A percentile compares a stretch with the other conserved stretches of the same genome.
Evolutionary conservation across 106 monocot species (phyloP).

Genomic region (Apostasia ramifera): DNA sequence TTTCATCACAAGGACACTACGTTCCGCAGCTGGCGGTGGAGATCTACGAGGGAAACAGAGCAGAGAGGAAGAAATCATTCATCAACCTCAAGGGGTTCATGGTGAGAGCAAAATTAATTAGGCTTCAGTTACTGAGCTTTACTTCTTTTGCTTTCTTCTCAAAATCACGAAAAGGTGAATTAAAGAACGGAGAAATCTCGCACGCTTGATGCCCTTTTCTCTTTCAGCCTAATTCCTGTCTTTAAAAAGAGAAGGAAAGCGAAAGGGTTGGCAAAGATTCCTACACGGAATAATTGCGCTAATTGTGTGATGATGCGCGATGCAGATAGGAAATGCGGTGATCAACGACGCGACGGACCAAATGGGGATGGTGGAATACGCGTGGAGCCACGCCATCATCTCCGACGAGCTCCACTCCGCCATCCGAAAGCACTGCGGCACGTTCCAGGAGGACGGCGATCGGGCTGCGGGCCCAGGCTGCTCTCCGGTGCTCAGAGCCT

Average conservation of each 20-base stretch:
- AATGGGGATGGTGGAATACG: constrained; percentile 86
- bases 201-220: too few relatives aligned
- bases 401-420: constrained; percentile 68
- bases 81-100: constrained; percentile 85
- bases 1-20: constrained; percentile 61
- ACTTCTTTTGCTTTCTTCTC: not conserved
- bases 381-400: constrained; percentile 95
- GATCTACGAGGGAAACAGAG: constrained; percentile 67
- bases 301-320: not conserved
- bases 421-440: constrained; percentile 44
- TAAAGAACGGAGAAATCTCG: not conserved
- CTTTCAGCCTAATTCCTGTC: too few relatives aligned
- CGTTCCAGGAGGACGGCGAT: constrained; percentile 30
- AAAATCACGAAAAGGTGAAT: not conserved
- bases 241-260: constrained; percentile 1
- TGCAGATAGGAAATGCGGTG: constrained; percentile 94
- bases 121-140: not conserved
- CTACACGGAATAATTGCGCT: not conserved
- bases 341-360: constrained; percentile 82
- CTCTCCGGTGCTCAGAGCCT: constrained; percentile 36
- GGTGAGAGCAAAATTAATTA: constrained; percentile 22
- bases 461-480: constrained; percentile 22
- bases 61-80: constrained; percentile 19
- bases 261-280: not conserved
- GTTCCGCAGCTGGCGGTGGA: constrained; percentile 81